Evolutionary conservation across 257 asterid genomes (phyloP), one percentile per base, ranked within the genome.

Genomic region (Solanum medicagineum): DNA sequence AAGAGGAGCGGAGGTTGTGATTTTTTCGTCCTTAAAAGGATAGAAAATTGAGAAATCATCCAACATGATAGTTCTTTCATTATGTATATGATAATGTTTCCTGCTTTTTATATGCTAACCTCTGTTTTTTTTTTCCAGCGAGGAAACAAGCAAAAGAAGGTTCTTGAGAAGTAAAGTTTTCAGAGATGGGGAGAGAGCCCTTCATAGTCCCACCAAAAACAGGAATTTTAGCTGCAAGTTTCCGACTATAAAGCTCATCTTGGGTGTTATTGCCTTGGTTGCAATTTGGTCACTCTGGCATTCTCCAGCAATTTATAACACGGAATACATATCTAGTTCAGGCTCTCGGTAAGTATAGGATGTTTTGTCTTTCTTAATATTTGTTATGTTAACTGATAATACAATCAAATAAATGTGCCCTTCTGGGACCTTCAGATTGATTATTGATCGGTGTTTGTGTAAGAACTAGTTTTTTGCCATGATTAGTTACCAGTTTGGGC

Each of bases 111-210:
- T 75, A 59, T 81, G 42, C 84, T 87, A 63, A 90, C 36, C 45
- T 70, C 20, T 45, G 63, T 47, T 71, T 83, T 32, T 86, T 79
- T 79, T 56, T 56, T 90, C 87, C 93, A 93, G 99, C 47, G 99
- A 93, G 87, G 95, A 94, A 59, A 82, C 89, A 66, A 93, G 86
- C 92, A 93, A 87, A 88, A 90, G 92, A 83, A 95, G 91, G 91
- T 89, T 86, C 62, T 62, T 90, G 22, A 90, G 97, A 88, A 88
- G 87, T 82, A 92, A 90, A 92, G 87, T 85, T 70, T 87, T 82
- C 83, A 95, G 86, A 89, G 94, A 92, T 88, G 97, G 94, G 85
- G 95, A 92, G 42, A 92, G 85, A 87, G 84, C 88, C 66, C 88
- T 90, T 49, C 90, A 90, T 54, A 89, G 93, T 85, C 89, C 94